These are phyloP conservation scores for Aristolochia contorta DNA, from an alignment of 164 flowering plant species.

Conservation along the genomic window DNA sequence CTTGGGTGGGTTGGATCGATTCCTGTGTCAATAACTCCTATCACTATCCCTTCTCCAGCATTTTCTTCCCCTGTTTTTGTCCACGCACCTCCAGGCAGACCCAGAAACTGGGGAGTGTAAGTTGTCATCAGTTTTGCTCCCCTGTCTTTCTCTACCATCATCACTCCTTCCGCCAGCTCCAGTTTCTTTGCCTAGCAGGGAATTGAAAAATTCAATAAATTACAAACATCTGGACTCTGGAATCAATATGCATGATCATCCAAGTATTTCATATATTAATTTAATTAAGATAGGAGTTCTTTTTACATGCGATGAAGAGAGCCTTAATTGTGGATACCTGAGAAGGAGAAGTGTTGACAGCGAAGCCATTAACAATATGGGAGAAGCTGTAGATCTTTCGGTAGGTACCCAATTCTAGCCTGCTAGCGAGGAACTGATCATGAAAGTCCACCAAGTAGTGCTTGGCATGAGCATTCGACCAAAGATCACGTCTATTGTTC, in stretches of 20 bases:
- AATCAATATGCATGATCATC: background rate
- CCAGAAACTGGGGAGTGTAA: constrained; percentile 69
- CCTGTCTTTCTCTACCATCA: constrained; percentile 63
- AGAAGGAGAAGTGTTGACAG: constrained; percentile 61
- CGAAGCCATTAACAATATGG: constrained; percentile 72
- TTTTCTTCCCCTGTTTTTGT: constrained; percentile 36
- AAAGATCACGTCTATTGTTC: background rate
- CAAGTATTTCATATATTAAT: no score
- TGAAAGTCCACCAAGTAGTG: constrained; percentile 38
- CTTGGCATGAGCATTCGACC: constrained; percentile 34
- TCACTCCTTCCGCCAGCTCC: constrained; percentile 40
- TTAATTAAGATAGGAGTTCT: no score
- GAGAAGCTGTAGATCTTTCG: constrained; percentile 76
- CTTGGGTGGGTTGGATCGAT: constrained; percentile 81
- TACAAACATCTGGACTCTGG: background rate
- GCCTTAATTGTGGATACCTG: constrained; percentile 39
- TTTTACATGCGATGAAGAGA: constrained; percentile 49
- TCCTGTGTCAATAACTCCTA: constrained; percentile 82
- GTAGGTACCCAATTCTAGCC: constrained; percentile 45
- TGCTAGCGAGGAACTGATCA: constrained; percentile 25
- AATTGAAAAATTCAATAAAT: background rate
- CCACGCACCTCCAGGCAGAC: constrained; percentile 52
- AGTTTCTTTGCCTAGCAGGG: constrained; percentile 46
- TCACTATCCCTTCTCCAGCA: constrained; percentile 84
- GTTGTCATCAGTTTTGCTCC: constrained; percentile 78